Conservation (phyloP, 148 eudicot genomes). For the Beta vulgaris region DNA sequence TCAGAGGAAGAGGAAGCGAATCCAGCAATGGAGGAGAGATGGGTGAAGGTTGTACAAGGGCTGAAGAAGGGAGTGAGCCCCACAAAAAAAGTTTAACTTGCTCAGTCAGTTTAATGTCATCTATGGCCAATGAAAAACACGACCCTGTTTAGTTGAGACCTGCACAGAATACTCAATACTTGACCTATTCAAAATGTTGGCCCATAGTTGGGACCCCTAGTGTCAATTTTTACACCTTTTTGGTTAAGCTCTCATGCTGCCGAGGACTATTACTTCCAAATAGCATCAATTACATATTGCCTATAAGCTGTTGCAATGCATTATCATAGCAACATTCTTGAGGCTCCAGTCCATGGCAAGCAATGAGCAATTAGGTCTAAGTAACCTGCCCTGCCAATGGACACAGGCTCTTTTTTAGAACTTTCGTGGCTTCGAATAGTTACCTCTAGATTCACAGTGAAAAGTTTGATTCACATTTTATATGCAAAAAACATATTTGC, state of each 20-base stretch:
- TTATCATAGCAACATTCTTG: not conserved
- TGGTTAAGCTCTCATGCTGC: not conserved
- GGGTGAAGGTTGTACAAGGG: too few species aligned
- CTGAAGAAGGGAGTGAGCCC: too few species aligned
- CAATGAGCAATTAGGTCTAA: not conserved
- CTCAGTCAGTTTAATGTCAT: too few species aligned
- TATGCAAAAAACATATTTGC: not conserved
- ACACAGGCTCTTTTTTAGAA: not conserved
- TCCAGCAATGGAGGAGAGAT: too few species aligned
- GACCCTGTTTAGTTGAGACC: not conserved
- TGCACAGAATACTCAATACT: not conserved
- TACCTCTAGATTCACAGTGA: not conserved
- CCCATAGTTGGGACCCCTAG: too few species aligned
- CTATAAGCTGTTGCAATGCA: not conserved
- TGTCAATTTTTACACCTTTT: not conserved
- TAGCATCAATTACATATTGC: not conserved
- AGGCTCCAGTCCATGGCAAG: not conserved
- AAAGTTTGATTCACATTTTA: not conserved
- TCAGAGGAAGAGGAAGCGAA: too few species aligned
- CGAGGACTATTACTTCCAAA: not conserved
- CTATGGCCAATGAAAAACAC: too few species aligned
- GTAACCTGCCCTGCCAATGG: not conserved
- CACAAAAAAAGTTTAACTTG: too few species aligned
- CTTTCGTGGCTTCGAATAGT: not conserved
- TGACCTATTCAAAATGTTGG: not conserved